Percentiles rank a stretch among this genome's conserved stretches.
These are phyloP conservation scores for Fusarium ambrosium DNA, from an alignment of 2,329 filamentous ascomycete genomes.

Conservation along the genomic window DNA sequence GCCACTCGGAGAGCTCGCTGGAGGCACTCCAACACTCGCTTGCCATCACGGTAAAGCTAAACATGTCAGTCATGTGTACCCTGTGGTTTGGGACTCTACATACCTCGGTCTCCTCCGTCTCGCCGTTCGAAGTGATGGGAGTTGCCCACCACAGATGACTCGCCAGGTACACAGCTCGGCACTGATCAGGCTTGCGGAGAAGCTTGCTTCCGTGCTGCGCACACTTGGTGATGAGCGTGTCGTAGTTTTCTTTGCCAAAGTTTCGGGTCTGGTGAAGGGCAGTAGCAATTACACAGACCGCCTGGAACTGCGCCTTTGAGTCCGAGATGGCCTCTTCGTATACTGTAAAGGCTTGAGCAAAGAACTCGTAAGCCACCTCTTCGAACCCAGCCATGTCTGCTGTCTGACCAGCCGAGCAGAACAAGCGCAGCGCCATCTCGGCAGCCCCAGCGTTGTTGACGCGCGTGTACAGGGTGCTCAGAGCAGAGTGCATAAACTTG, in stretches of 20 bases:
- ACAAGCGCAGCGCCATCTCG: slow-evolving; percentile 89
- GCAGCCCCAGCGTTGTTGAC: slow-evolving; percentile 83
- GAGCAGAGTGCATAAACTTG: slow-evolving; percentile 92
- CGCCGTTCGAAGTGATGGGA: slow-evolving; percentile 80
- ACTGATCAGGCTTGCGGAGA: slow-evolving; percentile 97
- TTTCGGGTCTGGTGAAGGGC: slow-evolving; percentile 89
- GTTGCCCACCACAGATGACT: slow-evolving; percentile 99
- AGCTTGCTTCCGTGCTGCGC: slow-evolving; percentile 97
- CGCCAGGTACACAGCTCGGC: slow-evolving; percentile 93
- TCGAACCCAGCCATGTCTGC: slow-evolving; percentile 93
- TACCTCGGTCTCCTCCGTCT: slow-evolving; percentile 85
- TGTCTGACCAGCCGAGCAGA: slow-evolving; percentile 91
- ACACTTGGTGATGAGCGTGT: slow-evolving; percentile 97
- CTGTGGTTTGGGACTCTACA: slow-evolving; percentile 52
- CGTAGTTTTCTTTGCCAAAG: slow-evolving; percentile 97
- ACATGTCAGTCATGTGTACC: slow-evolving; percentile 35
- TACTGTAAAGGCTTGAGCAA: slow-evolving; percentile 96
- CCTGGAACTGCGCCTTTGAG: slow-evolving; percentile 96
- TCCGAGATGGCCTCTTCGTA: slow-evolving; percentile 98
- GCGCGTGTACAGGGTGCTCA: slow-evolving; percentile 89
- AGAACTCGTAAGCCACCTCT: slow-evolving; percentile 98
- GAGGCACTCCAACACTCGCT: slow-evolving; percentile 94
- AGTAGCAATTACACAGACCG: slow-evolving; percentile 92
- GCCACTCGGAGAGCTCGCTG: slow-evolving; percentile 95
- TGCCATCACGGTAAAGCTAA: slow-evolving; percentile 95